Conservation (phyloP, 768 basidiomycete genomes). For the Russula virescens region DNA sequence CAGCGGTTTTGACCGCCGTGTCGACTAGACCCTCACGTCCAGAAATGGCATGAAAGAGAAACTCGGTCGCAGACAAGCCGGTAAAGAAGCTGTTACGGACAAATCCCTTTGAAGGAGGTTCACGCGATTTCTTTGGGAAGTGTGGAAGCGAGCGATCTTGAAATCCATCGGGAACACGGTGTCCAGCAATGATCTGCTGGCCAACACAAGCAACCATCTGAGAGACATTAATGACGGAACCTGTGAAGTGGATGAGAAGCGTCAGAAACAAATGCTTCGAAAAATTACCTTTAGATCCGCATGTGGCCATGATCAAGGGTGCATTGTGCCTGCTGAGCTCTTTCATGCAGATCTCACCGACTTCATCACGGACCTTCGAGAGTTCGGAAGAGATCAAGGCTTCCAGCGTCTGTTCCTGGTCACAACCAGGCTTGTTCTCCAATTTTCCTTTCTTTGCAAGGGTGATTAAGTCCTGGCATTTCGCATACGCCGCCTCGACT, state of each 20-base stretch:
- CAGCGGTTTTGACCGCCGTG: slow-evolving; percentile 99
- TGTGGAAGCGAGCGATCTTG: slow-evolving; percentile 99
- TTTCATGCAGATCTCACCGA: slow-evolving; percentile 96
- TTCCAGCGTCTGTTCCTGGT: slow-evolving; percentile 95
- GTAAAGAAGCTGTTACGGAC: slow-evolving; percentile 96
- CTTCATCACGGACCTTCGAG: slow-evolving; percentile 92
- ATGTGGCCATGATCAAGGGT: slow-evolving; percentile 97
- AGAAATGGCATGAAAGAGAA: slow-evolving; percentile 98
- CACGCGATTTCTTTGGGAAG: slow-evolving; percentile 94
- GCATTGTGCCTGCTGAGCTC: slow-evolving; percentile 98
- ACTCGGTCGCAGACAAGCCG: slow-evolving; percentile 89
- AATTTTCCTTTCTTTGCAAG: slow-evolving; percentile 86
- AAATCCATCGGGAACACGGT: slow-evolving; percentile 98
- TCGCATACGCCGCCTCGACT: slow-evolving; percentile 83
- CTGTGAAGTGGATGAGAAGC: slow-evolving; percentile 37
- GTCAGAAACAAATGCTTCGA: background rate
- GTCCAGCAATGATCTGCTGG: slow-evolving; percentile 96
- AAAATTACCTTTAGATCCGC: slow-evolving; percentile 89
- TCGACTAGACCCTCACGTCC: slow-evolving; percentile 98
- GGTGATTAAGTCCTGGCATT: slow-evolving; percentile 83
- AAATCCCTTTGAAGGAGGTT: slow-evolving; percentile 96
- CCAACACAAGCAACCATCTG: slow-evolving; percentile 99
- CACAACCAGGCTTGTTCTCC: slow-evolving; percentile 95
- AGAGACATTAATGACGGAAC: slow-evolving; percentile 98
- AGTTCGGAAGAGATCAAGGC: slow-evolving; percentile 91